Evolutionary conservation across 371 early-diverging fungal genomes (phyloP), one percentile per base, ranked within the genome.

Genomic region (Fennellomyces sp.): DNA sequence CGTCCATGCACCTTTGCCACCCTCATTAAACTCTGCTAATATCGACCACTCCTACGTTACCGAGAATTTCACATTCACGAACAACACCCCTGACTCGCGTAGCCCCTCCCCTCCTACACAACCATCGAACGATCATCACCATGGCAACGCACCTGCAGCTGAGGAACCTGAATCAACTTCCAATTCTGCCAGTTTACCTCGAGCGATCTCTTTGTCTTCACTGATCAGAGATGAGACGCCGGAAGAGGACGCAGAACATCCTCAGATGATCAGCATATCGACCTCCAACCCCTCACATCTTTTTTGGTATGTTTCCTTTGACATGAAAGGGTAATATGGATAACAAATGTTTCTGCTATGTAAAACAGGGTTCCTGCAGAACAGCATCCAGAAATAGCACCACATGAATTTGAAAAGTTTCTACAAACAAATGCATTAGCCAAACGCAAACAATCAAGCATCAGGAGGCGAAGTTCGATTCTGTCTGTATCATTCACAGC

Each of bases 371-470:
- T 85, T 19, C 86, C 86, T 41, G 86, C 86, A 33, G 76, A 80
- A 52, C 78, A 83, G 39, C 86, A 85, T 63, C 86, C 86, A 21
- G 82, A 83, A 64, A 75, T 85, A 30, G 83, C 86, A 52, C 86
- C 86, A 19, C 65, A 73, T 56, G 82, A 85, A 69, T 85, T 81
- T 66, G 78, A 82, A 39, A 66, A 76, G 36, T 81, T 80, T 66
- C 65, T 82, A 25, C 64, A 73, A 29, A 60, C 68, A 17, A 75
- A 76, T 63, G 75, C 77, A 12, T 61, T 70, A 13, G 69, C 66
- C 12, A 60, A 72, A 15, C 70, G 70, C 51, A 51, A 60, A 39
- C 68, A 64, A 29, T 63, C 70, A 23, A 56, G 64, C 5, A 52
- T 69, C 12, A 63, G 67, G 35, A 64, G 82, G 49, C 72, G 85